A percentile compares a stretch with the other conserved stretches of the same genome.
phyloP scores from a whole-genome alignment of 148 eudicot species.

The Tetragonia tetragonoides region DNA sequence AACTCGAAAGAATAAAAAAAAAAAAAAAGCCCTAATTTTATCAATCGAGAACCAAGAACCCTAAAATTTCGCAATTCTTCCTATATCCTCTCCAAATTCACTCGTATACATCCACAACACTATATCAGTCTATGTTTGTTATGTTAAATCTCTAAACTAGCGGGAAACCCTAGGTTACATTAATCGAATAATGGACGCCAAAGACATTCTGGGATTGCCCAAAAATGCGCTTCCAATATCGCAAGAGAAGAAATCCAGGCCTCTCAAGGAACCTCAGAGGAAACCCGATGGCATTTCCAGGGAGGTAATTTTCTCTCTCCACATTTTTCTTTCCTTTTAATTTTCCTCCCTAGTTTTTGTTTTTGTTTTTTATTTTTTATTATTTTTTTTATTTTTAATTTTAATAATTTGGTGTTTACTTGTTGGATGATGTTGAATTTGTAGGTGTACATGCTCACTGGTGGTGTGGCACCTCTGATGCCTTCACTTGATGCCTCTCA shows the following conservation, averaged over 20 bases:
- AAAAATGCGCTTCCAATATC: constrained; percentile 42
- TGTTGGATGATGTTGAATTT: constrained; percentile 8
- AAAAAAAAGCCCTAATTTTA: constrained; percentile 13
- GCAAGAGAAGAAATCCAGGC: constrained; percentile 71
- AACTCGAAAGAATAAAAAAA: constrained; percentile 3
- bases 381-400: background rate
- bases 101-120: background rate
- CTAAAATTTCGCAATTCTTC: background rate
- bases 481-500: constrained; percentile 72
- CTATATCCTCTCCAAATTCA: too few species aligned
- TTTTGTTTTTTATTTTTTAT: too few species aligned
- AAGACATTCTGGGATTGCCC: constrained; percentile 79
- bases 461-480: constrained; percentile 82
- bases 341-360: background rate
- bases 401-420: background rate
- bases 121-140: background rate
- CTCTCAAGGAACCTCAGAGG: constrained; percentile 79
- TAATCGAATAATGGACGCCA: constrained; percentile 65
- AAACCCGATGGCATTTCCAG: constrained; percentile 94
- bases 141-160: background rate
- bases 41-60: constrained; percentile 4
- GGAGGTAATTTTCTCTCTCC: constrained; percentile 39
- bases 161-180: constrained; percentile 28
- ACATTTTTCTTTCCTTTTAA: background rate
- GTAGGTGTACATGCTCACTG: constrained; percentile 86